Evolutionary conservation across 1,139 yeast genomes (phyloP).

Genomic region (Yamadazyma taylorii): DNA sequence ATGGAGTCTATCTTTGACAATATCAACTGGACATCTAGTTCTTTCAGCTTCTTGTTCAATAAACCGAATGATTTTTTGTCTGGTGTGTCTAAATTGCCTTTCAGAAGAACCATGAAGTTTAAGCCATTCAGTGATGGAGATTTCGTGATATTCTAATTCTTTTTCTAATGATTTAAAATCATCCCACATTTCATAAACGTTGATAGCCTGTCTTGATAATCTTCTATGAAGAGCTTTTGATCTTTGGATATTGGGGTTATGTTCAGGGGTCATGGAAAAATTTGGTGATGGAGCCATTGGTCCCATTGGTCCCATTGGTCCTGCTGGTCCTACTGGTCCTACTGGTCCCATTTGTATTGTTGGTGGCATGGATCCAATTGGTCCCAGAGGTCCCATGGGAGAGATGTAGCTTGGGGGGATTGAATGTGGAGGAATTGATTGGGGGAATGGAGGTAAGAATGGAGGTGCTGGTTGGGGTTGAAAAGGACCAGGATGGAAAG

Average conservation of each 20-base stretch:
- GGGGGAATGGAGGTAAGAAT: slow-evolving; percentile 1
- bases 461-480: slow-evolving; percentile 6
- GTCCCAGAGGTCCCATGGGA: too few relatives aligned
- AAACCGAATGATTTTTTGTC: slow-evolving; percentile 34
- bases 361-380: slow-evolving; percentile 6
- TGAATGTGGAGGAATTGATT: neutral
- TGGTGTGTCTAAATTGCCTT: slow-evolving; percentile 35
- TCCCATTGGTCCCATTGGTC: too few relatives aligned
- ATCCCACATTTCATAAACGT: slow-evolving; percentile 41
- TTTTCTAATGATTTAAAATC: slow-evolving; percentile 34
- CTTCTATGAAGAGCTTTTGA: slow-evolving; percentile 26
- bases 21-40: slow-evolving; percentile 23
- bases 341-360: too few relatives aligned
- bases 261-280: slow-evolving; percentile 2
- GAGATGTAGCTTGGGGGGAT: neutral
- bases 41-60: slow-evolving; percentile 34
- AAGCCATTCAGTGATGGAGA: slow-evolving; percentile 36
- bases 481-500: neutral
- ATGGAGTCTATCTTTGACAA: slow-evolving; percentile 32
- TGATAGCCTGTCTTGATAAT: slow-evolving; percentile 33
- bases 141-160: slow-evolving; percentile 27
- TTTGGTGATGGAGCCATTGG: slow-evolving; percentile 7
- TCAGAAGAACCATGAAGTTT: slow-evolving; percentile 37
- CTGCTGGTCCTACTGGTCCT: too few relatives aligned
- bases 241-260: slow-evolving; percentile 15